Evolutionary conservation across 345 rosid genomes (phyloP), one percentile per base, ranked within the genome.

Genomic region (Tarenaya hassleriana): DNA sequence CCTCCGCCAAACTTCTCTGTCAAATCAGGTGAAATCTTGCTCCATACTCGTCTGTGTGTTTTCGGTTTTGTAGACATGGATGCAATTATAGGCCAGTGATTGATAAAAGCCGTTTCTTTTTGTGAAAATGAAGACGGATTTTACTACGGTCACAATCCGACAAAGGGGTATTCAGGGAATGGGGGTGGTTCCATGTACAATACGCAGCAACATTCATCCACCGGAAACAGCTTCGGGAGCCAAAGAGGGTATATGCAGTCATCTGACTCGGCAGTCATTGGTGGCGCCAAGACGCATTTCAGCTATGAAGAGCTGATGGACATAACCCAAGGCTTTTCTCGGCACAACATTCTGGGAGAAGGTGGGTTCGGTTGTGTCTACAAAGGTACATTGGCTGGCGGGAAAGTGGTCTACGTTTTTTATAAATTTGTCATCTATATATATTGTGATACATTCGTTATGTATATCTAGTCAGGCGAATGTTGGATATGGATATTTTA

Each of bases 321-420:
- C 33, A 86, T 94, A 68, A 94, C 99, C 15, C 55, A 55, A 7
- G 99, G 89, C 10, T 88, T 94, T 72, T 37, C 91, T 34, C 60
- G 63, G 27, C 80, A 77, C 20, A 83, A 83, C 50, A 71, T 94
- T 27, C 72, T 86, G 13, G 97, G 99, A 17, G 97, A 94, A 73
- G 99, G 97, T 46, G 99, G 97, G 0, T 94, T 94, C 8, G 99
- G 99, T 8, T 81, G 83, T 51, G 97, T 94, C 35, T 88, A 65
- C 53, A 75, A 80, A 70, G 99, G 95, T 50, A 54, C 50, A 55
- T 14, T 70, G 41, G 49, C 70, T 0, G 84, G 80, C 16, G 89
- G 95, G 12, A 83, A 50, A 52, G 21, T 53, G 17, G 94, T 88
- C 15, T 97, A 97, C 1, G 89, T 94, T 14, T 24, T 24, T 2